These are phyloP conservation scores for Panus rudis DNA, from an alignment of 768 basidiomycete species.

Conservation along the genomic window DNA sequence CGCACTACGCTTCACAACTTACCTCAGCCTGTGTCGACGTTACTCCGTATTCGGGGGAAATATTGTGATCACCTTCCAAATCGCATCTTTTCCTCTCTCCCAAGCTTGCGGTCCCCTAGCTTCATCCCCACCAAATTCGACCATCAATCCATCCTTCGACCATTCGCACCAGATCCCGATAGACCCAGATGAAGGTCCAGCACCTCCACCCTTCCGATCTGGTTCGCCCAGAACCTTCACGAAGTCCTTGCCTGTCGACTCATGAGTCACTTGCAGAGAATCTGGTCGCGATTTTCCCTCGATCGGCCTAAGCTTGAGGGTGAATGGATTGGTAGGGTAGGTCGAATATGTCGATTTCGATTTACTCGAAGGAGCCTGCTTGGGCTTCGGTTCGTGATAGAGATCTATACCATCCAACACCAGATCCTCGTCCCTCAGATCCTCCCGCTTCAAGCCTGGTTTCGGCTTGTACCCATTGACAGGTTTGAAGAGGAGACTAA, in stretches of 20 bases:
- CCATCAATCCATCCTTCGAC: constrained; percentile 74
- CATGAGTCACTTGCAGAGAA: constrained; percentile 35
- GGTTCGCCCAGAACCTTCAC: constrained; percentile 78
- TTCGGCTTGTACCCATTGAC: constrained; percentile 54
- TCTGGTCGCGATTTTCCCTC: constrained; percentile 28
- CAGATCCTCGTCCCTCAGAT: constrained; percentile 45
- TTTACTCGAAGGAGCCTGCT: constrained; percentile 25
- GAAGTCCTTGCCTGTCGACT: constrained; percentile 71
- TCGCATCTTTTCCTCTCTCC: constrained; percentile 78
- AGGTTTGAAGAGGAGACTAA: constrained; percentile 77
- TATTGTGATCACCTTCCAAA: constrained; percentile 70
- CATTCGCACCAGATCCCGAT: constrained; percentile 95
- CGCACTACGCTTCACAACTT: background rate
- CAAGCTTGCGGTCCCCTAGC: constrained; percentile 78
- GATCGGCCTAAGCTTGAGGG: constrained; percentile 30
- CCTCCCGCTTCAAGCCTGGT: constrained; percentile 35
- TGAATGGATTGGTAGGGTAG: constrained; percentile 50
- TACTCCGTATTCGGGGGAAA: constrained; percentile 31
- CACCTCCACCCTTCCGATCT: constrained; percentile 83
- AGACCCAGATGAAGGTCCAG: constrained; percentile 75
- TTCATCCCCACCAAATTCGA: constrained; percentile 77
- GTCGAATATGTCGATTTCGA: constrained; percentile 45
- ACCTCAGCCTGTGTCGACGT: background rate
- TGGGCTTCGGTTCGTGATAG: constrained; percentile 51
- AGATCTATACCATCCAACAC: constrained; percentile 71